A percentile compares a stretch with the other conserved stretches of the same genome.
phyloP scores from a whole-genome alignment of 331 rosid species.

The Quercus tomentella region DNA sequence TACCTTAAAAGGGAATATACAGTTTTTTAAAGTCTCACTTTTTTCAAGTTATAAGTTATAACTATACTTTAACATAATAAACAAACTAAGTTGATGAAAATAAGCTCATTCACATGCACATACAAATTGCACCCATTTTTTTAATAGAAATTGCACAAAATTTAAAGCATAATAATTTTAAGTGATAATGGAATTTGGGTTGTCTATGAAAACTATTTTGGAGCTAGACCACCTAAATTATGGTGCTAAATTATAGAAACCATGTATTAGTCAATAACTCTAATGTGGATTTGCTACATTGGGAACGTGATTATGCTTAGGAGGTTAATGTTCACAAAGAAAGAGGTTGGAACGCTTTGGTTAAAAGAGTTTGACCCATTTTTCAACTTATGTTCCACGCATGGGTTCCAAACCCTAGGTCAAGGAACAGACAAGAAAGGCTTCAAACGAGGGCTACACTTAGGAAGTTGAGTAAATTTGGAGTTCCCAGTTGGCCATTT shows the following conservation, averaged over 20 bases:
- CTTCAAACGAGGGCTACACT: slow-evolving; percentile 28
- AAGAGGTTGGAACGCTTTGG: slow-evolving; percentile 18
- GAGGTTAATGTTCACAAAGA: slow-evolving; percentile 10
- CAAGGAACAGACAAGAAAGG: slow-evolving; percentile 30
- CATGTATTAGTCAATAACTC: slow-evolving; percentile 6
- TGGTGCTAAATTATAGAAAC: background rate
- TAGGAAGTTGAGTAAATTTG: slow-evolving; percentile 14
- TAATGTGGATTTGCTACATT: slow-evolving; percentile 3
- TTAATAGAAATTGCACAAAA: background rate
- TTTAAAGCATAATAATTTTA: background rate
- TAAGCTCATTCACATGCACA: too few species aligned
- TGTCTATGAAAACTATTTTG: background rate
- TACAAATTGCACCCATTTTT: background rate
- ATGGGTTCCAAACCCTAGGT: slow-evolving; percentile 24
- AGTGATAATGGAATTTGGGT: background rate
- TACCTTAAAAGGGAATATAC: too few species aligned
- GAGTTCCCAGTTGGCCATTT: slow-evolving; percentile 22
- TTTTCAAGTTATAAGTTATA: too few species aligned
- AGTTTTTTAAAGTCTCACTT: too few species aligned
- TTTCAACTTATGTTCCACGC: slow-evolving; percentile 33
- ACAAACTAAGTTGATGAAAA: too few species aligned
- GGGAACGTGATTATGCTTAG: slow-evolving; percentile 2
- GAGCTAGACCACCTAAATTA: background rate
- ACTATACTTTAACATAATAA: too few species aligned
- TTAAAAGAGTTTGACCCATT: slow-evolving; percentile 25